Evolutionary conservation across 2,329 filamentous ascomycete species (phyloP), one percentile per base, ranked within the genome.

Genomic region (Kalaharituber pfeilii): DNA sequence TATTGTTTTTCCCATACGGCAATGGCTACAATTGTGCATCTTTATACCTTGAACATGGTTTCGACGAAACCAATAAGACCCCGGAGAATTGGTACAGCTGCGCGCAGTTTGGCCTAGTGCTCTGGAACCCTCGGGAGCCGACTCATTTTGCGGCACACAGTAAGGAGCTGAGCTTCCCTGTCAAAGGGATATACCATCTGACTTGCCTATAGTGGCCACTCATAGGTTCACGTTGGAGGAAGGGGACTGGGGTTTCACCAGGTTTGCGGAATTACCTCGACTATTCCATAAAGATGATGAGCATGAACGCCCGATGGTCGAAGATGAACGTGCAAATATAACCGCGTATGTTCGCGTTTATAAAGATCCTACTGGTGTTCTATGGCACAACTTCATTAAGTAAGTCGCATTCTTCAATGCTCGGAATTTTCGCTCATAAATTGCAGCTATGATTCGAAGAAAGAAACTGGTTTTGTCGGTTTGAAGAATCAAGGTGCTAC

Each of bases 231-330:
- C 87, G 3, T 85, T 84, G 59, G 91, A 96, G 44, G 91, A 98
- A 69, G 87, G 86, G 24, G 91, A 98, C 65, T 98, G 91, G 91
- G 91, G 91, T 1, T 98, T 98, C 68, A 98, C 91, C n/a, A 75
- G 89, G 54, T 98, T 96, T 66, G 80, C 87, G 11, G 91, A 96
- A 67, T 76, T 94, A 50, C 77, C 86, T 53, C 82, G 80, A 64
- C 82, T 96, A 67, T 94, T 95, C 66, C 82, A 81, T 57, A 73
- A 80, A 29, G 84, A 91, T 55, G 78, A 79, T 22, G 71, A 73
- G 22, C 72, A 69, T 33, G 58, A 62, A 11, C 76, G 84, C 55
- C 86, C 83, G 7, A 75, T 93, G 60, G 77, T 87, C 18, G 85
- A 93, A 65, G 79, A 85, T 63, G 83, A 89, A 55, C 70, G 73